Evolutionary conservation across 305 asterid genomes (phyloP), one percentile per base, ranked within the genome.

Genomic region (Fraxinus nigra): DNA sequence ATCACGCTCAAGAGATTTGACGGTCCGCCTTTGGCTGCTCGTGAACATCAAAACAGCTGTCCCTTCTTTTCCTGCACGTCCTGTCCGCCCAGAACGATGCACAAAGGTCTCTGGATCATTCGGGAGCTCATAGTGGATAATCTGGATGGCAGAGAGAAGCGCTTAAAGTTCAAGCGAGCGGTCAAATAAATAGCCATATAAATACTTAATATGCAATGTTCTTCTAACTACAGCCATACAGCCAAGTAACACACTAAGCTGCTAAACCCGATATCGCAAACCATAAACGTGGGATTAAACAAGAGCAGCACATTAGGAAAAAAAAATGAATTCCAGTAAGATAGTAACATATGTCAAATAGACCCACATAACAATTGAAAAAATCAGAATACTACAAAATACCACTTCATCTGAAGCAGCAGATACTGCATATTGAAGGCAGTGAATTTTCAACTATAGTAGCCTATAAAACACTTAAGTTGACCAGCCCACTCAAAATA

Each of bases 51-150:
- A 89, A 76, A 93, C 83, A 56, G 97, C 95, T 33, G 87, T 82
- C 80, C 98, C 99, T 82, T 84, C 86, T 78, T 95, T 95, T 81
- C 97, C 99, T 16, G 99, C 98, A 82, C 99, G 98, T 18, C 99
- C 99, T 24, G 99, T 96, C 77, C 98, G 93, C 69, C 99, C 98
- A 79, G 99, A 95, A 48, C 98, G 97, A 80, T 95, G 99, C 88
- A 95, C 99, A 75, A 96, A 96, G 61, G 98, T 92, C 84, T 96
- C 98, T 1, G 98, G 97, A 81, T 94, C 99, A 78, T 94, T 96
- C 59, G 99, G 98, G 80, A 96, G 95, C 87, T 96, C 99, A 73
- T 96, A 94, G 88, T 96, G 99, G 86, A 96, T 93, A 81, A 96
- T 46, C 99, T 96, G 88, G 80, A 72, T 56, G 65, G 76, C 76